Conservation (phyloP, 192 early-diverging fungal genomes). For the Coemansia umbellata region DNA sequence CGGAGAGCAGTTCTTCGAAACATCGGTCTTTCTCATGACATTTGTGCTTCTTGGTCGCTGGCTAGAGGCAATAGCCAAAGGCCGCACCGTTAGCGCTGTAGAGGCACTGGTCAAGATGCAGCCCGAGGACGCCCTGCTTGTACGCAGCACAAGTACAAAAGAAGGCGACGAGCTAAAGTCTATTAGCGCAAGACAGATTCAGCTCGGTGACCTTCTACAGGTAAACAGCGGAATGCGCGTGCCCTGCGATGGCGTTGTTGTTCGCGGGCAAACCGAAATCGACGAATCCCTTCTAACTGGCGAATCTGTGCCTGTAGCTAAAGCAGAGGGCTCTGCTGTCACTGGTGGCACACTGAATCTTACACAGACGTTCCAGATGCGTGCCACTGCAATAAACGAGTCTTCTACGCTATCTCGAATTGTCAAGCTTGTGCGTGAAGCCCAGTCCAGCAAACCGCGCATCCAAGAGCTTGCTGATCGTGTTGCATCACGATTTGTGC, state of each 20-base stretch:
- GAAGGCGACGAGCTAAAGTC: conserved; percentile 18
- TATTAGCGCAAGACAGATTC: conserved; percentile 35
- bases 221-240: conserved; percentile 65
- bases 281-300: conserved; percentile 96
- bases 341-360: conserved; percentile 95
- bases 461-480: conserved; percentile 89
- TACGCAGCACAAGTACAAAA: not conserved
- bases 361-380: conserved; percentile 71
- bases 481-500: conserved; percentile 90
- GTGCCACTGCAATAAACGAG: conserved; percentile 78
- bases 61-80: conserved; percentile 92
- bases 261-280: conserved; percentile 48
- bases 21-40: conserved; percentile 82
- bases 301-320: conserved; percentile 81
- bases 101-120: conserved; percentile 66
- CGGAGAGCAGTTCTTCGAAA: conserved; percentile 91
- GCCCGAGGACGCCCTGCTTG: conserved; percentile 44
- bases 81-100: conserved; percentile 72
- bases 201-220: conserved; percentile 46
- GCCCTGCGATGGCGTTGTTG: conserved; percentile 51
- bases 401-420: conserved; percentile 89
- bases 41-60: conserved; percentile 91
- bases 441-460: conserved; percentile 89
- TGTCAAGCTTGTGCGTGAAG: conserved; percentile 87
- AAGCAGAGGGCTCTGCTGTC: conserved; percentile 60